These are phyloP conservation scores for Emericellopsis cladophorae DNA, from an alignment of 2,329 filamentous ascomycete species.

Conservation along the genomic window DNA sequence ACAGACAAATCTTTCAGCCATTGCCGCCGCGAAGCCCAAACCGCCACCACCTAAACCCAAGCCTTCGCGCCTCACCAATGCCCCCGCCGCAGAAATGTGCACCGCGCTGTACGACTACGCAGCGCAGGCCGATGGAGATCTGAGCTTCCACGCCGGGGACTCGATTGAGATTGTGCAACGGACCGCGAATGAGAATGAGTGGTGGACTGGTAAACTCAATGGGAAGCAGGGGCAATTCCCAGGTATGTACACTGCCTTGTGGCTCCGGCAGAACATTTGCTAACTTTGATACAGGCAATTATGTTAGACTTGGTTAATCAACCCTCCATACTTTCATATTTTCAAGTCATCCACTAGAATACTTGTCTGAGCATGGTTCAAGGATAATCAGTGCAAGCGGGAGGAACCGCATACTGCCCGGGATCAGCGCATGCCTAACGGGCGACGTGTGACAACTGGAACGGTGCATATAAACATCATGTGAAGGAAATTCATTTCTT, in stretches of 20 bases:
- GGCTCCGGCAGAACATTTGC: conserved; percentile 8
- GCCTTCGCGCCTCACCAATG: conserved; percentile 57
- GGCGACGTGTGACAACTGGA: too few relatives aligned
- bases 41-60: conserved; percentile 66
- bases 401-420: not conserved
- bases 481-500: not conserved
- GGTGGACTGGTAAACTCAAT: conserved; percentile 80
- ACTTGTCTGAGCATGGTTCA: not conserved
- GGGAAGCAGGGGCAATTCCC: conserved; percentile 87
- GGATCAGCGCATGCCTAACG: not conserved
- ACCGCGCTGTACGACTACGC: conserved; percentile 95
- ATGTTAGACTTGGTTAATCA: conserved; percentile 18
- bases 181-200: conserved; percentile 89
- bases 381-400: not conserved
- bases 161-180: conserved; percentile 76
- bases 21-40: conserved; percentile 48
- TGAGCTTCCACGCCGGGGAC: conserved; percentile 83
- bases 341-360: not conserved
- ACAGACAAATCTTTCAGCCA: conserved; percentile 28
- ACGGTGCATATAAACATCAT: not conserved
- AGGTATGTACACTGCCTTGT: conserved; percentile 43
- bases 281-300: conserved; percentile 27
- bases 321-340: not conserved
- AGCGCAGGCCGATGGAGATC: conserved; percentile 84
- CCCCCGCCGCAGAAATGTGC: conserved; percentile 58